Base-by-base conservation (phyloP, 139 green algal genomes). In the Haematococcus lacustris region DNA sequence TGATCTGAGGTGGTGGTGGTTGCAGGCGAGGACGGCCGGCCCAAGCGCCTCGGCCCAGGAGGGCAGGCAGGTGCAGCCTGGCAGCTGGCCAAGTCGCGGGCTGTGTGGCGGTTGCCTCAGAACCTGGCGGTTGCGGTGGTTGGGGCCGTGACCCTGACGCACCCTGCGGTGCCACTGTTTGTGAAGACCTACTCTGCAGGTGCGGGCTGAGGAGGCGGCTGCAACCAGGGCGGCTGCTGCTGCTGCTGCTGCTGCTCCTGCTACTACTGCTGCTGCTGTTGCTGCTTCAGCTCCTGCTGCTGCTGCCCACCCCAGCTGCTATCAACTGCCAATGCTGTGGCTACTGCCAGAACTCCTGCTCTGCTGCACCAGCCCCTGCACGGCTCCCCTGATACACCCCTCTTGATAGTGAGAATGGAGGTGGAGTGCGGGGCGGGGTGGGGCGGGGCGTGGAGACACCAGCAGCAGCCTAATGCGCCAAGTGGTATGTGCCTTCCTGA, bases 111-210 rank as follows among this genome's bases (percentile, higher is more conserved):
- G n/a, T 17, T 51, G 9, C 68, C 68, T 3, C 60, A 79, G 34
- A 79, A 79, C 38, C 37, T 71, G 6, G 47, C 7, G 3, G 40
- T 79, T 0, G 39, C 30, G 1, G 7, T 75, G 41, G 37, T 75
- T 47, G 68, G 32, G 0, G 13, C 68, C 2, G 50, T 57, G 34
- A 75, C 68, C 0, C 68, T 79, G 30, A 69, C 66, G 9, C 51
- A 68, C 33, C 68, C 74, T 0, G 28, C 9, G 23, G 43, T 79
- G 43, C 74, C 67, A 0, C 28, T 74, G 3, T 79, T 79, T 32
- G 13, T 69, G 30, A 79, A 79, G 60, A 79, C 68, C 9, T 79
- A 79, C 40, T 75, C 67, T 3, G 68, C 68, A 68, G 66, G 67
- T 71, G 38, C 32, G 28, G 23, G 23, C 57, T 23, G 25, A 5